These are phyloP conservation scores for Talaromyces atroroseus DNA, from an alignment of 2,329 filamentous ascomycete species.

Conservation along the genomic window DNA sequence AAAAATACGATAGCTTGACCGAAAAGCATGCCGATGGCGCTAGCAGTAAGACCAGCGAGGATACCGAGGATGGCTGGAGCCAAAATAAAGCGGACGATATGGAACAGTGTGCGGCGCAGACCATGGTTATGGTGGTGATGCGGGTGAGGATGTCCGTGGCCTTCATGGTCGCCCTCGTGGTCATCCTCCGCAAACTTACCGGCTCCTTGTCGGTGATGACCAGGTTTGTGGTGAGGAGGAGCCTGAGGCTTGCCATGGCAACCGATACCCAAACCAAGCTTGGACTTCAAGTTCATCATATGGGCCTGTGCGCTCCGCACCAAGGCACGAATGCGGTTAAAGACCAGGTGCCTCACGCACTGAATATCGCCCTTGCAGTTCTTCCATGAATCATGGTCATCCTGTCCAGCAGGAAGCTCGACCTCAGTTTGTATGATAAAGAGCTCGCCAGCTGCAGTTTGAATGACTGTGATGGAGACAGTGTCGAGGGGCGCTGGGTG, in stretches of 20 bases:
- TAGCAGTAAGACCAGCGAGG: constrained; percentile 41
- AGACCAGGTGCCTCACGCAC: constrained; percentile 34
- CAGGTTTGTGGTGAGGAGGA: not conserved
- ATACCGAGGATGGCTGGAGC: constrained; percentile 44
- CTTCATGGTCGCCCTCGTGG: constrained; percentile 10
- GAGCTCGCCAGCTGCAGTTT: constrained; percentile 30
- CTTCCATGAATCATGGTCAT: constrained; percentile 35
- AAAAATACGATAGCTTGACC: constrained; percentile 42
- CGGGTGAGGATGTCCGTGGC: constrained; percentile 21
- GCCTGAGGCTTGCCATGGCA: constrained; percentile 25
- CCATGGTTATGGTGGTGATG: constrained; percentile 29
- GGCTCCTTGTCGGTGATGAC: not conserved
- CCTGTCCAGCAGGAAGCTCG: constrained; percentile 29
- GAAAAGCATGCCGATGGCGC: constrained; percentile 44
- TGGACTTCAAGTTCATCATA: constrained; percentile 26
- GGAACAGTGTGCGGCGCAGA: constrained; percentile 36
- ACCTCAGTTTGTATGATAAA: constrained; percentile 34
- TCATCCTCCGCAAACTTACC: constrained; percentile 5
- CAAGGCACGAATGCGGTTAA: constrained; percentile 35
- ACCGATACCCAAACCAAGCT: constrained; percentile 23
- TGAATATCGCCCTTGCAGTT: constrained; percentile 38
- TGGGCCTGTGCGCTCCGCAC: constrained; percentile 34
- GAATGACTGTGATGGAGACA: constrained; percentile 36
- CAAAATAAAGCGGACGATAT: constrained; percentile 40
- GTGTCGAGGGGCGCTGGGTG: constrained; percentile 42